Base-by-base conservation (phyloP, 345 rosid genomes). In the Sisymbrium irio region DNA sequence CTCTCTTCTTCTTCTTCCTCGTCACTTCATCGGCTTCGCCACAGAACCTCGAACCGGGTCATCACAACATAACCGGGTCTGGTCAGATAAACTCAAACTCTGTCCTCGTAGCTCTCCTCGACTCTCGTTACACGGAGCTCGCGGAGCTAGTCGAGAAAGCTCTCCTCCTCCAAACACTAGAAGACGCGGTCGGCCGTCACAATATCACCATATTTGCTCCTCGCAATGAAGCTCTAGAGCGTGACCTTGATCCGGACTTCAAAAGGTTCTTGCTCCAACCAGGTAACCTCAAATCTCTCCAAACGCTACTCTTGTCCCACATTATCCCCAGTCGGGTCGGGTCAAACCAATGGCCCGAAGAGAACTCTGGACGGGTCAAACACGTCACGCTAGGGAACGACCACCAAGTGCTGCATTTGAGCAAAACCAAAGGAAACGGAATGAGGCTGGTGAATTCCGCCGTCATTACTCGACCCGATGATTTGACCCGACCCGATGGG, bases 191-290 rank as follows among this genome's bases (percentile, higher is more conserved):
- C 0, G 88, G 87, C 3, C 71, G 65, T 20, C 89, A 87, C 78
- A 87, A 86, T 32, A 77, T 89, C 19, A 89, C 96, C 76, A 88
- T 90, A 50, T 88, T 90, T 13, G 96, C 96, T 1, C 96, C 96
- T 4, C 84, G 76, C 7, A 90, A 90, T 36, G 89, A 90, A 69
- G 96, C 96, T 9, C 79, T 89, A 0, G 92, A 89, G 73, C 93
- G 91, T 30, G 83, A 85, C 49, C 82, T 90, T 6, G 91, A 90
- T 75, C 89, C 96, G 5, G 91, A 86, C 50, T 90, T 90, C 70
- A 90, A 88, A 79, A 83, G 87, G 6, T 90, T 88, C 82, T 82
- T 90, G 74, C 93, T 88, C 25, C 89, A 90, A 32, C 96, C 96
- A 0, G 86, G 93, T n/a, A 90, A 90, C 65, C 76, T 90, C 22